A percentile compares a stretch with the other conserved stretches of the same genome.
phyloP scores from a whole-genome alignment of 2,329 filamentous ascomycete species.

The Ophiosphaerella korrae region DNA sequence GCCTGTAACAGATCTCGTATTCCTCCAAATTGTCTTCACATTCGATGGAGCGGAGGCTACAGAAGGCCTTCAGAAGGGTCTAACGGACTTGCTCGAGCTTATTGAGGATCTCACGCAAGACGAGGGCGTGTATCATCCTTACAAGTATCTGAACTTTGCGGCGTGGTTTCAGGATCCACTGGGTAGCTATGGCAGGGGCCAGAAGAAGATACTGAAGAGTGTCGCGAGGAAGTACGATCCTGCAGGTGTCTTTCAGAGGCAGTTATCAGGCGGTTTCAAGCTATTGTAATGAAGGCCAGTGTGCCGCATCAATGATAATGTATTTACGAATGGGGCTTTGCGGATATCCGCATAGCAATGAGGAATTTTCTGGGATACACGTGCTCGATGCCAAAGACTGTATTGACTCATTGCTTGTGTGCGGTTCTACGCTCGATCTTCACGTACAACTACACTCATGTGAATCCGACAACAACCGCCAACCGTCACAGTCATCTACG shows the following conservation, averaged over 20 bases:
- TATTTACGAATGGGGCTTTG: too few species aligned
- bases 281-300: constrained; percentile 2
- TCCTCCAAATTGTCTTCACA: constrained; percentile 29
- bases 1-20: constrained; percentile 23
- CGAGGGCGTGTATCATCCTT: constrained; percentile 20
- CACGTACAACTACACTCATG: too few species aligned
- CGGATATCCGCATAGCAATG: too few species aligned
- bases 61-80: constrained; percentile 17
- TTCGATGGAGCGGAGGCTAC: constrained; percentile 19
- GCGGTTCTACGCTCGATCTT: too few species aligned
- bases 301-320: neutral
- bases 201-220: constrained; percentile 1
- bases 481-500: too few species aligned
- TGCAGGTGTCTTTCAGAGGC: constrained; percentile 37
- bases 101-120: constrained; percentile 22
- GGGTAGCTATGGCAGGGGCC: constrained; percentile 8
- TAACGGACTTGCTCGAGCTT: constrained; percentile 24
- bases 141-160: constrained; percentile 43
- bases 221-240: constrained; percentile 39
- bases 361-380: too few species aligned
- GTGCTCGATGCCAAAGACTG: too few species aligned
- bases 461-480: too few species aligned
- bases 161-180: constrained; percentile 41
- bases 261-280: constrained; percentile 42
- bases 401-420: too few species aligned